Percentiles rank a stretch among this genome's conserved stretches.
Conservation (phyloP, 257 asterid species). For the Ilex aquifolium region DNA sequence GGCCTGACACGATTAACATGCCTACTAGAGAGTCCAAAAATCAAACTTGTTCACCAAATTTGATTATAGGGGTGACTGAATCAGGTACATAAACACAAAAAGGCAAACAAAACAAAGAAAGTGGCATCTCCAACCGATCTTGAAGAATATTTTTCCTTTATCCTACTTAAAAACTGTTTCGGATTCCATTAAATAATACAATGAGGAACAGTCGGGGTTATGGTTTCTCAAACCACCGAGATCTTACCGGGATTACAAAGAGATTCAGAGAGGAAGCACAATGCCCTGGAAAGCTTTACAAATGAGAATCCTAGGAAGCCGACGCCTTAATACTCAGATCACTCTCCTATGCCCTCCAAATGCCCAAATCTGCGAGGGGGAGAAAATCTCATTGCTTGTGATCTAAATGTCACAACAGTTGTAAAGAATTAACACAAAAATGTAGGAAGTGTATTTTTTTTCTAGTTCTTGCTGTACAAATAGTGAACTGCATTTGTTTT, state of each 20-base stretch:
- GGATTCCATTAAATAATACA: neutral
- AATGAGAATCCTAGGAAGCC: neutral
- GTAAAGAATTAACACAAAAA: neutral
- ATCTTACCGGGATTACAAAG: neutral
- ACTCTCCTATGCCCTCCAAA: constrained; percentile 4
- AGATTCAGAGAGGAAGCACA: neutral
- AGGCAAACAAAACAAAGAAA: too few species aligned
- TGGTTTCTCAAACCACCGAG: neutral
- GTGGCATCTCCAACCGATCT: neutral
- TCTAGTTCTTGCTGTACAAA: neutral
- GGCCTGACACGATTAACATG: too few species aligned
- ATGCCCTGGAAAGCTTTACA: neutral
- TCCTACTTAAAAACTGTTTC: neutral
- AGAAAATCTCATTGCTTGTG: neutral
- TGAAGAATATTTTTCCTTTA: neutral
- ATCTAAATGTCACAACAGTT: neutral
- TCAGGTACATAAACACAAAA: too few species aligned
- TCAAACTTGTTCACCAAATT: too few species aligned
- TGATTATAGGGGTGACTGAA: too few species aligned
- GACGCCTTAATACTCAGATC: neutral
- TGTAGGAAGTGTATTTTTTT: neutral
- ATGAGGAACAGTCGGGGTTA: neutral
- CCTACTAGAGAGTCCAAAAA: too few species aligned
- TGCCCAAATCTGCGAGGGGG: neutral
- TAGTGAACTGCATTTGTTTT: neutral